Percentiles rank a stretch among this genome's conserved stretches.
phyloP scores from a whole-genome alignment of 371 early-diverging fungal genomes.

The Choanephora cucurbitarum region DNA sequence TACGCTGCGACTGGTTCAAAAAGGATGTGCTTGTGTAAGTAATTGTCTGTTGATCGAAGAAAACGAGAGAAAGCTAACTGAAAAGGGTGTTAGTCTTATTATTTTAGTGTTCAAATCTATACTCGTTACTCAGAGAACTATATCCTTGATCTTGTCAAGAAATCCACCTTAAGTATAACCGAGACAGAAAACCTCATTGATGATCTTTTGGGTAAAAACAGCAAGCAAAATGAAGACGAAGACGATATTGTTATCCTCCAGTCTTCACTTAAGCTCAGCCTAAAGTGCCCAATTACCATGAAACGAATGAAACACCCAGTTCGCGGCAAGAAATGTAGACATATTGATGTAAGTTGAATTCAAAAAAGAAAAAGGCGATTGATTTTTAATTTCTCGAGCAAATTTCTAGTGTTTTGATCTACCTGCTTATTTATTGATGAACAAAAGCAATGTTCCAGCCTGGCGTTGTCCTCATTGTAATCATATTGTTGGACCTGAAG shows the following conservation, averaged over 20 bases:
- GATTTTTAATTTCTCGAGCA: no score
- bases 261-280: constrained; percentile 22
- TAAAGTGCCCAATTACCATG: constrained; percentile 42
- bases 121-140: constrained; percentile 28
- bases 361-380: no score
- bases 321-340: constrained; percentile 34
- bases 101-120: constrained; percentile 26
- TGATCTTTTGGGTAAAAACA: constrained; percentile 19
- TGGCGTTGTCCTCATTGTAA: constrained; percentile 50
- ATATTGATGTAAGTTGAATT: constrained; percentile 30
- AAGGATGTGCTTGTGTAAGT: constrained; percentile 43
- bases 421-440: constrained; percentile 27
- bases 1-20: constrained; percentile 24
- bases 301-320: constrained; percentile 34
- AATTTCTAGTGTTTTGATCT: constrained; percentile 47
- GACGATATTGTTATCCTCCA: constrained; percentile 43
- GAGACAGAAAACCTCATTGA: constrained; percentile 23
- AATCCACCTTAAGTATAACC: constrained; percentile 1
- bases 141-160: constrained; percentile 9
- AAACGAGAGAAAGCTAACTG: neutral
- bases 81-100: constrained; percentile 36
- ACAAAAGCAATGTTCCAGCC: constrained; percentile 8
- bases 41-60: neutral
- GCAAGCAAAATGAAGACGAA: constrained; percentile 18
- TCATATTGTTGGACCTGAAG: constrained; percentile 14